Conservation (phyloP, 2,329 filamentous ascomycete species). For the Gyromitra esculenta region DNA sequence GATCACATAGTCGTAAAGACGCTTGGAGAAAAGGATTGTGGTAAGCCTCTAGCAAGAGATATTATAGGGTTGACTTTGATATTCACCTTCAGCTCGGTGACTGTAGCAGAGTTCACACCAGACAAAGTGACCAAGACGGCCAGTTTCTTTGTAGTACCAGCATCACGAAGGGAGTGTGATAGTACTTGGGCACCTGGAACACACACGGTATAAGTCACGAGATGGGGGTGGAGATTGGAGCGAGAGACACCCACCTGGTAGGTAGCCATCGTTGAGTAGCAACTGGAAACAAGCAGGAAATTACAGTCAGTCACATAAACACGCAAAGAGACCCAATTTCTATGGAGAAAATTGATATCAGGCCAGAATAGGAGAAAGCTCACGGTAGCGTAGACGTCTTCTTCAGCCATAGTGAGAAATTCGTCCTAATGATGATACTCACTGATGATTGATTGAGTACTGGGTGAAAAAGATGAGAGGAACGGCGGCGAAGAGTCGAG, state of each 20-base stretch:
- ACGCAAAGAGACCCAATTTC: slow-evolving; percentile 32
- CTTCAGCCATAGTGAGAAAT: slow-evolving; percentile 47
- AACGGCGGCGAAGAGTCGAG: slow-evolving; percentile 38
- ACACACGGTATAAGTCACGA: slow-evolving; percentile 48
- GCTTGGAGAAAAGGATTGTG: slow-evolving; percentile 63
- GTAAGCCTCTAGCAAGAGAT: slow-evolving; percentile 23
- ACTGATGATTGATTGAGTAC: slow-evolving; percentile 41
- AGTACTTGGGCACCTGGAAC: slow-evolving; percentile 84
- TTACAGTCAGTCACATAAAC: slow-evolving; percentile 31
- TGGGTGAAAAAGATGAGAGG: slow-evolving; percentile 44
- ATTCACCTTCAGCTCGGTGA: slow-evolving; percentile 79
- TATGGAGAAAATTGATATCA: slow-evolving; percentile 30
- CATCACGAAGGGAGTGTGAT: slow-evolving; percentile 92
- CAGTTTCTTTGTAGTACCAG: slow-evolving; percentile 83
- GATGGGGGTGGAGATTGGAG: slow-evolving; percentile 50
- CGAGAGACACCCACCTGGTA: slow-evolving; percentile 74
- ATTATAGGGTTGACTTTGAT: slow-evolving; percentile 20
- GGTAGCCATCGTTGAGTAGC: slow-evolving; percentile 88
- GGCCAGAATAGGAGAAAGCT: slow-evolving; percentile 21
- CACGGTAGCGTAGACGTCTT: slow-evolving; percentile 57
- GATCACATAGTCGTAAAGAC: slow-evolving; percentile 87
- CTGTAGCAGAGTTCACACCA: slow-evolving; percentile 76
- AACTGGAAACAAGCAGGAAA: slow-evolving; percentile 63
- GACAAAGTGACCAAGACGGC: slow-evolving; percentile 85
- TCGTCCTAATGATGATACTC: slow-evolving; percentile 42